Conservation (phyloP, 495 filamentous ascomycete genomes). For the Alectoria sarmentosa region DNA sequence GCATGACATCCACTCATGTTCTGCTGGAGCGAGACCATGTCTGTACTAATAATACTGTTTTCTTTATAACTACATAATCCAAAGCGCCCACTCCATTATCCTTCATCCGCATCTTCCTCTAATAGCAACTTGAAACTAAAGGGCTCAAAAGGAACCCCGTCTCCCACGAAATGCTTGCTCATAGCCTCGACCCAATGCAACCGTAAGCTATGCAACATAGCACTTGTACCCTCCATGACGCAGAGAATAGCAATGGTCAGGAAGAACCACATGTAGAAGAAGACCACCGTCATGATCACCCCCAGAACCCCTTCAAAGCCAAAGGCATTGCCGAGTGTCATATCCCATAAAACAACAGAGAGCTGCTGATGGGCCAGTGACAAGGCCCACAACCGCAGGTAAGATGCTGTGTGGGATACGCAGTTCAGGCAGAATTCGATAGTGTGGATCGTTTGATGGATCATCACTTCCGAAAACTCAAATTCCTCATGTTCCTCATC, state of each 20-base stretch:
- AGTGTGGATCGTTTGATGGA: constrained; percentile 98
- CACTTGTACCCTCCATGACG: constrained; percentile 80
- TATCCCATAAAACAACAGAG: constrained; percentile 89
- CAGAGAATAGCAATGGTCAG: constrained; percentile 69
- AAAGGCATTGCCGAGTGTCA: constrained; percentile 82
- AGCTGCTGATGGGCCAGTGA: constrained; percentile 98
- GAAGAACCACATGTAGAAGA: constrained; percentile 82
- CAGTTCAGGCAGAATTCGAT: constrained; percentile 99
- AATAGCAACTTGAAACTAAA: constrained; percentile 85
- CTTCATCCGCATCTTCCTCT: constrained; percentile 69
- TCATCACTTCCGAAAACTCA: constrained; percentile 93
- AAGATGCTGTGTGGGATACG: constrained; percentile 97
- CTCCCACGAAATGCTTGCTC: constrained; percentile 98
- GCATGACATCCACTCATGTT: neutral
- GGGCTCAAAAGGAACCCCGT: constrained; percentile 82
- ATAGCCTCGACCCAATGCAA: constrained; percentile 99
- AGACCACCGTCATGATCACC: constrained; percentile 68
- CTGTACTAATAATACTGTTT: neutral
- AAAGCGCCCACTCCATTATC: constrained; percentile 7
- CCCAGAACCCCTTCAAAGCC: constrained; percentile 54
- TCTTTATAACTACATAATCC: constrained; percentile 7
- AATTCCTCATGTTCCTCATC: constrained; percentile 86
- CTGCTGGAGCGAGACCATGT: neutral
- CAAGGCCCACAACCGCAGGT: constrained; percentile 96
- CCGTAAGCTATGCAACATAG: constrained; percentile 89